phyloP scores from a whole-genome alignment of 2,329 filamentous ascomycete genomes.

The Cladosporium phlei region DNA sequence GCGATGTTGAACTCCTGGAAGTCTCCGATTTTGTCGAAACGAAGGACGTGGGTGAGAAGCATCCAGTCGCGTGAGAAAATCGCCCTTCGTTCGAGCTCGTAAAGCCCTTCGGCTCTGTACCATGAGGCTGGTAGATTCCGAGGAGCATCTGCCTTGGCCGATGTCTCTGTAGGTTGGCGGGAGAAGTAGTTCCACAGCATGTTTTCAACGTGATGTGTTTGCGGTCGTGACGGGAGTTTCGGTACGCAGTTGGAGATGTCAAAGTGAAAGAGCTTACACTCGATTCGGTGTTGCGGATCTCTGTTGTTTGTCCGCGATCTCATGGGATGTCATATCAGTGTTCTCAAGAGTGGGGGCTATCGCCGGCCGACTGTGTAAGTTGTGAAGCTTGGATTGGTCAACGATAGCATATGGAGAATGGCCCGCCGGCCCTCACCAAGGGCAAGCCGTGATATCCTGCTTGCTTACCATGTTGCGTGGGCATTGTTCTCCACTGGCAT shows the following conservation, averaged over 20 bases:
- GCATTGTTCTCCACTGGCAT: too few species aligned
- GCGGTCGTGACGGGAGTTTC: background rate
- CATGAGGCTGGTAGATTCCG: slow-evolving; percentile 7
- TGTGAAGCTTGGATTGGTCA: background rate
- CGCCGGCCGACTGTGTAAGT: background rate
- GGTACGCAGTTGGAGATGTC: background rate
- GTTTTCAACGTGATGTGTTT: background rate
- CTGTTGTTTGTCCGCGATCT: background rate
- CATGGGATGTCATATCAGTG: background rate
- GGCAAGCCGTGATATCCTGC: too few species aligned
- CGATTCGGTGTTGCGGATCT: background rate
- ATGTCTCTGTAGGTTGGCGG: background rate
- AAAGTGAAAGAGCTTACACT: background rate
- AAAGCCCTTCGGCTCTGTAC: slow-evolving; percentile 27
- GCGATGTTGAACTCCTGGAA: slow-evolving; percentile 53
- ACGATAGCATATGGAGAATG: background rate
- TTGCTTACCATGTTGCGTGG: too few species aligned
- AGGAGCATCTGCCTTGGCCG: background rate
- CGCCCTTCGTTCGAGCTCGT: slow-evolving; percentile 45
- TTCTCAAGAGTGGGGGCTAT: slow-evolving; percentile 7
- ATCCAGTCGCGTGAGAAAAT: slow-evolving; percentile 51
- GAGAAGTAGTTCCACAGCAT: slow-evolving; percentile 7
- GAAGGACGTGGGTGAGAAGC: slow-evolving; percentile 49
- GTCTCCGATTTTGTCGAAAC: slow-evolving; percentile 50
- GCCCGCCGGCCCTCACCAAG: too few species aligned